Conservation (phyloP, 176 grass and related monocot species). For the Bothriochloa decipiens region DNA sequence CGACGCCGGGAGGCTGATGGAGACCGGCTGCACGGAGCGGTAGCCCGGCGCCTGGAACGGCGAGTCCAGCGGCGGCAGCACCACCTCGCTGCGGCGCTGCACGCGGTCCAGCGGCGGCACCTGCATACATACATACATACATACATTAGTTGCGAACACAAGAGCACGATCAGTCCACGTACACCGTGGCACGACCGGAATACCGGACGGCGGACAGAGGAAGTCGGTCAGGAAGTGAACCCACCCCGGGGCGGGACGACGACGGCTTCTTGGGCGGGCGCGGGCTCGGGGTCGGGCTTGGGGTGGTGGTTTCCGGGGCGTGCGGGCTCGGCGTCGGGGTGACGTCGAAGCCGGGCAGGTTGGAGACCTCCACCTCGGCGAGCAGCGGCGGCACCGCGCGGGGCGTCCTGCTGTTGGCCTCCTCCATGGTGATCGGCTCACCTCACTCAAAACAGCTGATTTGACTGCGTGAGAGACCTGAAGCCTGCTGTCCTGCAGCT, state of each 20-base stretch:
- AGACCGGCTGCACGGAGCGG: slow-evolving; percentile 51
- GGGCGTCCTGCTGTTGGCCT: background rate
- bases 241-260: background rate
- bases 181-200: background rate
- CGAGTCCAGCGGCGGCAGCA: slow-evolving; percentile 39
- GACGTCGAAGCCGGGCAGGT: slow-evolving; percentile 44
- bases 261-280: slow-evolving; percentile 6
- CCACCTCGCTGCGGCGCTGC: slow-evolving; percentile 31
- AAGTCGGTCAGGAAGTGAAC: background rate
- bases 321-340: slow-evolving; percentile 7
- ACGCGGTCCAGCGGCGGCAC: slow-evolving; percentile 38
- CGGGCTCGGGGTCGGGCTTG: background rate
- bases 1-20: slow-evolving; percentile 81
- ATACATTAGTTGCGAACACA: background rate
- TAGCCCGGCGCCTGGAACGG: slow-evolving; percentile 37
- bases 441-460: background rate
- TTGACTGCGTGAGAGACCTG: background rate
- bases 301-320: background rate
- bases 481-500: background rate
- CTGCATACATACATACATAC: background rate
- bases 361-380: slow-evolving; percentile 40
- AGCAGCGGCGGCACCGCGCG: slow-evolving; percentile 49
- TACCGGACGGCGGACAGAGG: background rate
- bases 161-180: background rate
- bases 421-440: slow-evolving; percentile 21